Base-by-base conservation (phyloP, 169 alveolate genomes). In the Eimeria necatrix region DNA sequence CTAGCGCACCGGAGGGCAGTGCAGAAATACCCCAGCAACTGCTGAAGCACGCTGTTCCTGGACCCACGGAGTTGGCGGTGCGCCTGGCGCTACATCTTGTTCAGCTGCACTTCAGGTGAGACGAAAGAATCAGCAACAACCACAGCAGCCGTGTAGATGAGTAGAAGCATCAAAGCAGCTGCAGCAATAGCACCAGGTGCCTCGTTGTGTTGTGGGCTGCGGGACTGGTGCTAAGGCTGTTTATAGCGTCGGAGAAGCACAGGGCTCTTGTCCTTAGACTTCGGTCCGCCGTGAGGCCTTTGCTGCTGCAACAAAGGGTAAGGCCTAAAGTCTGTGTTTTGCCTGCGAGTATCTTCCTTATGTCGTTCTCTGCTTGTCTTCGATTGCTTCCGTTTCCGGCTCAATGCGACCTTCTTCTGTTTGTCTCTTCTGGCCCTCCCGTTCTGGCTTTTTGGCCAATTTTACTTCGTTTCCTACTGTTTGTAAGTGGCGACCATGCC, bases 71-170 rank as follows among this genome's bases (percentile, higher is more conserved):
- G 68, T 18, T 56, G 4, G 91, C 73, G 26, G 91, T 73, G 16
- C 89, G 91, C 59, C 52, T 74, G 26, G 95, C 91, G 49, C 90
- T 91, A 49, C 49, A 53, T 26, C 84, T 91, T 16, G 91, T 91
- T 22, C 95, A 91, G 90, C 71, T 91, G 24, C 89, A 91, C 71
- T 76, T 73, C 94, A 71, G 89, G 94, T 90, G 52, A 0, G 86
- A 12, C 14, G 32, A 24, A 78, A 12, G 32, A 4, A 78, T 7
- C 22, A 14, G 32, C 74, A 5, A 32, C 74, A 64, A 20, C 26
- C 18, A 20, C 74, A 64, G 74, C 74, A 64, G 74, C 41, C 18
- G 41, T 32, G 22, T 22, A 20, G 74, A 32, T 59, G 70, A 59
- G 70, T 59, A 20, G 41, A 32, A 2, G 12, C 68, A 1, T 18